Evolutionary conservation across 1,284 basidiomycete genomes (phyloP), one percentile per base, ranked within the genome.

Genomic region (Ustilago curta): DNA sequence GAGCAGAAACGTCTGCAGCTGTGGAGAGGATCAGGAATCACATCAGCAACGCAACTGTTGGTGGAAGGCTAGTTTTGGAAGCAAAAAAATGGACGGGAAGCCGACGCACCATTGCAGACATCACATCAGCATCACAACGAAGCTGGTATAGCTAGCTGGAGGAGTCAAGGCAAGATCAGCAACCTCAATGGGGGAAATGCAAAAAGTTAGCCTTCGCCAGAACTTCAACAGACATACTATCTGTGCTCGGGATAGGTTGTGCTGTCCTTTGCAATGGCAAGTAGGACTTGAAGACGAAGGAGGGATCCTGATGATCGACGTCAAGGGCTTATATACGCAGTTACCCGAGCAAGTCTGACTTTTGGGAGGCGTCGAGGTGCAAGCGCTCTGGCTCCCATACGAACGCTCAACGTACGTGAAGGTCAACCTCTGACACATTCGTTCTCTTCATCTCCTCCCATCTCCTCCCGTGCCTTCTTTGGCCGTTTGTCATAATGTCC

Each of bases 31-130:
- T 25, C 40, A 44, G 44, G 14, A 49, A 2, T 11, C 18, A 19
- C 44, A 59, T 58, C 45, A 59, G 56, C 51, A 50, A 44, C 43
- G 35, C 53, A 45, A 35, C 12, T 32, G 11, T 44, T n/a, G 40
- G 40, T 18, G 27, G n/a, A 32, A 42, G 23, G 9, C 27, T 19
- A 18, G 31, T 4, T 21, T 31, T 18, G 9, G 7, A 23, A 35
- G 31, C 7, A 42, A 31, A 32, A 27, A 7, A 32, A 29, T n/a
- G n/a, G 16, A 19, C 1, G 35, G 7, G 18, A 14, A 29, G 35
- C 35, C 35, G 25, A 48, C 32, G 35, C 35, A 57, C 27, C 35
- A 48, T 37, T 19, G 47, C 8, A 9, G 27, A 31, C 29, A 48
- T 19, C 47, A 31, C 16, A 19, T 29, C 47, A n/a, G 9, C 47